Percentiles rank a stretch among this genome's conserved stretches.
Conservation (phyloP, 768 basidiomycete genomes). For the Mycena latifolia region DNA sequence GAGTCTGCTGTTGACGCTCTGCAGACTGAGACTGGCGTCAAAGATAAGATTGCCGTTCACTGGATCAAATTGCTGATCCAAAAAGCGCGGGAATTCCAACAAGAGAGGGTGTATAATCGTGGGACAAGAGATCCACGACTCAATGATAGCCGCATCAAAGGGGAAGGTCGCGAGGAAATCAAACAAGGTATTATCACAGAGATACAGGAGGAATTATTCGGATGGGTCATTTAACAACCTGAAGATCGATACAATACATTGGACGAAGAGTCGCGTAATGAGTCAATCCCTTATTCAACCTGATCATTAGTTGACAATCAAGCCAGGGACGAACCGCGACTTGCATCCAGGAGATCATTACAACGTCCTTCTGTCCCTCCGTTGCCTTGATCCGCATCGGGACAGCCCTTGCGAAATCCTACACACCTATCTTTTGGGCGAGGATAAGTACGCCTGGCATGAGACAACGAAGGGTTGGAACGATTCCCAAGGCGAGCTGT, state of each 20-base stretch:
- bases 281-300: no score
- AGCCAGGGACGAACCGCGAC: no score
- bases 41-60: constrained; percentile 44
- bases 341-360: background rate
- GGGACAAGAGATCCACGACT: background rate
- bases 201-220: constrained; percentile 10
- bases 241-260: background rate
- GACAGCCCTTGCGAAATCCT: constrained; percentile 6
- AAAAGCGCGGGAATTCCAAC: background rate
- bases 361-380: background rate
- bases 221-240: constrained; percentile 17
- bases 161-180: background rate
- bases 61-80: constrained; percentile 40
- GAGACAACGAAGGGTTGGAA: background rate
- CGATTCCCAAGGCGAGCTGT: background rate
- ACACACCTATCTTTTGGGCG: background rate
- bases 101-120: constrained; percentile 1
- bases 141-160: background rate
- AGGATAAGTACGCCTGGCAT: constrained; percentile 15
- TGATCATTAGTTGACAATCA: no score
- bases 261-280: background rate
- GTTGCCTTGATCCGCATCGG: background rate
- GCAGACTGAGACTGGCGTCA: constrained; percentile 42
- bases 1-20: constrained; percentile 4
- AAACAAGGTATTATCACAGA: background rate